Conservation (phyloP, 2,329 filamentous ascomycete species). For the Paracamarosporium sp. region DNA sequence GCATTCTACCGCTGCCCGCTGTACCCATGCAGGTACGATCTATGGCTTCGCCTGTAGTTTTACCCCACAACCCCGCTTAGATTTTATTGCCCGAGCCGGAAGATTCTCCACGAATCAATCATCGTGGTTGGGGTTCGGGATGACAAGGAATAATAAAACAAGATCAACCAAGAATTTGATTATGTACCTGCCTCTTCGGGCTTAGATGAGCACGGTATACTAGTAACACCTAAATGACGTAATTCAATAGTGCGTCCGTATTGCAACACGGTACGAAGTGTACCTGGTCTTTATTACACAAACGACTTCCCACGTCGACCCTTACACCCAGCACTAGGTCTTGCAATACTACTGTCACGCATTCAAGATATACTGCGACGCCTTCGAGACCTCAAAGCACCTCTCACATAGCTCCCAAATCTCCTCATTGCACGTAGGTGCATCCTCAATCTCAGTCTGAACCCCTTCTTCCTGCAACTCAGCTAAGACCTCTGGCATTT, state of each 20-base stretch:
- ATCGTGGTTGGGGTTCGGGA: background rate
- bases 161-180: background rate
- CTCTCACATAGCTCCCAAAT: background rate
- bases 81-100: background rate
- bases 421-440: background rate
- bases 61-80: slow-evolving; percentile 1
- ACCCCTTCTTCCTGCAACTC: background rate
- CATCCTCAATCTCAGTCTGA: background rate
- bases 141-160: background rate
- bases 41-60: background rate
- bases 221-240: background rate
- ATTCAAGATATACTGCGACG: background rate
- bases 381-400: background rate
- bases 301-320: background rate
- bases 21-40: background rate
- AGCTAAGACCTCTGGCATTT: background rate
- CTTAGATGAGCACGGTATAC: background rate
- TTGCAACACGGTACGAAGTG: background rate
- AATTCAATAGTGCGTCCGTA: background rate
- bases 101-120: slow-evolving; percentile 8
- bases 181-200: background rate
- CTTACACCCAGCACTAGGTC: background rate
- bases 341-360: background rate
- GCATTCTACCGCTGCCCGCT: slow-evolving; percentile 3
- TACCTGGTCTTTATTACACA: background rate